Conservation (phyloP, 2,329 filamentous ascomycete genomes). For the Pochonia chlamydosporia region DNA sequence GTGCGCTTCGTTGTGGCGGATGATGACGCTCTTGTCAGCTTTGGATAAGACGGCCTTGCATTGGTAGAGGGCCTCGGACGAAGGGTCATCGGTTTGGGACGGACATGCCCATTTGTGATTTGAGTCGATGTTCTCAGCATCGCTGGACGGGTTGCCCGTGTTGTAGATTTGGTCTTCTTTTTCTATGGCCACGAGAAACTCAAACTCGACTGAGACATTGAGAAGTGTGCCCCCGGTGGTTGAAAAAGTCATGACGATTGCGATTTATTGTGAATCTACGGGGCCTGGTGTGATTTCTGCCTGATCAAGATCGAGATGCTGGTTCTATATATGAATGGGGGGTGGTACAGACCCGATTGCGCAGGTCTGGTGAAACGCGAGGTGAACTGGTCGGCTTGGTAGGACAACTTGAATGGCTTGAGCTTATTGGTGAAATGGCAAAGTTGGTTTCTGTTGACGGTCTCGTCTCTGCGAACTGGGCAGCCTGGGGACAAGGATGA, state of each 20-base stretch:
- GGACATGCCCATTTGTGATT: background rate
- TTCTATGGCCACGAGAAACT: background rate
- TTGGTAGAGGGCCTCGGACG: background rate
- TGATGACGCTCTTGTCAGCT: background rate
- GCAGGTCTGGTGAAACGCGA: too few relatives aligned
- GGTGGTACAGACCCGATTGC: too few relatives aligned
- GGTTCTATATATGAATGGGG: too few relatives aligned
- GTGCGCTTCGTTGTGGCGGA: slow-evolving; percentile 1
- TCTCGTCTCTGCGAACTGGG: too few relatives aligned
- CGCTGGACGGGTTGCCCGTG: background rate
- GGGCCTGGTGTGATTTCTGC: too few relatives aligned
- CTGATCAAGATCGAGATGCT: too few relatives aligned
- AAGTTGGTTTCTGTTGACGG: too few relatives aligned
- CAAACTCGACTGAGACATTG: background rate
- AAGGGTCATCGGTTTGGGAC: background rate
- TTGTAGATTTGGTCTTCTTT: background rate
- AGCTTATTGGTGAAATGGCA: too few relatives aligned
- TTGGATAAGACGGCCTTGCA: background rate
- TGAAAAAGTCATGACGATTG: background rate
- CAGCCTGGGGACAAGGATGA: too few relatives aligned
- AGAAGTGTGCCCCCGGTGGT: background rate
- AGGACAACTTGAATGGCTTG: too few relatives aligned
- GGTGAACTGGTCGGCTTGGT: too few relatives aligned
- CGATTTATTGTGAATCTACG: too few relatives aligned
- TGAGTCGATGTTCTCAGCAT: background rate